These are phyloP conservation scores for Leccinum truebloodii DNA, from an alignment of 768 basidiomycete species.

Conservation along the genomic window DNA sequence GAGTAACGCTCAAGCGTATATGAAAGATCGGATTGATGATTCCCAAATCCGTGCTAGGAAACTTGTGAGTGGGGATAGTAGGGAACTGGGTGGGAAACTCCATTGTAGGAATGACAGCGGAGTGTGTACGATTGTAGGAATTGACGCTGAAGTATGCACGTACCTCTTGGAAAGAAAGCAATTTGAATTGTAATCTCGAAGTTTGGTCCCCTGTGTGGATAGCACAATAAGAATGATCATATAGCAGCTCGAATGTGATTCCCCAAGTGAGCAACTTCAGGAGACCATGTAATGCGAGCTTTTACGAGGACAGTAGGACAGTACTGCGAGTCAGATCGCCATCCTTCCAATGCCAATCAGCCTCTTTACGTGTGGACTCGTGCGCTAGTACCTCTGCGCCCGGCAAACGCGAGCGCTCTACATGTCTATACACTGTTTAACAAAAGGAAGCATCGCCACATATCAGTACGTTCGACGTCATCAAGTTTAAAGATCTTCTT, in stretches of 20 bases:
- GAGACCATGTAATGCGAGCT: too few relatives aligned
- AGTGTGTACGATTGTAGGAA: background rate
- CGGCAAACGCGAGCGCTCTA: too few relatives aligned
- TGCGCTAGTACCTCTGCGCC: too few relatives aligned
- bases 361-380: too few relatives aligned
- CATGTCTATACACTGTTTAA: too few relatives aligned
- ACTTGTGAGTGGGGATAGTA: background rate
- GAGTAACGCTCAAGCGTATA: background rate
- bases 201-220: too few relatives aligned
- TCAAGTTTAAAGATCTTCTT: background rate
- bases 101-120: background rate
- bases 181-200: too few relatives aligned
- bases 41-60: conserved; percentile 43
- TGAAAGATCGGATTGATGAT: conserved; percentile 60
- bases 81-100: background rate
- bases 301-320: too few relatives aligned
- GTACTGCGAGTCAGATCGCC: too few relatives aligned
- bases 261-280: background rate
- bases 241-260: too few relatives aligned
- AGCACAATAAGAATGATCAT: too few relatives aligned
- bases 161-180: background rate
- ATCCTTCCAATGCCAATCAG: too few relatives aligned
- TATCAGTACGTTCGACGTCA: background rate
- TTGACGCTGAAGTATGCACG: background rate
- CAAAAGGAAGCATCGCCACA: background rate